Evolutionary conservation across 495 filamentous ascomycete genomes (phyloP), one percentile per base, ranked within the genome.

Genomic region (Neurospora pannonica): DNA sequence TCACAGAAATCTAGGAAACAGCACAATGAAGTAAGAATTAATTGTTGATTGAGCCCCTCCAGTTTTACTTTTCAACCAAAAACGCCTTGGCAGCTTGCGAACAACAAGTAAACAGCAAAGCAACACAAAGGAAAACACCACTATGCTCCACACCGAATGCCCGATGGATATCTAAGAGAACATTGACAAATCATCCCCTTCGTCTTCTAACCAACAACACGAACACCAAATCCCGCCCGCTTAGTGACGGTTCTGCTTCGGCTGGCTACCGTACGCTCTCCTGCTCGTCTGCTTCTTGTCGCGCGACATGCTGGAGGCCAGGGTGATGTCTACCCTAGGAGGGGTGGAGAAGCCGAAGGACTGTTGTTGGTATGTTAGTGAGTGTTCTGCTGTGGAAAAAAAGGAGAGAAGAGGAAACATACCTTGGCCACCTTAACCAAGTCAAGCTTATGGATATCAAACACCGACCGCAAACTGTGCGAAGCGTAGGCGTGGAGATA

Each of bases 401-500:
- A 4, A n/a, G 24, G 3, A 9, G 11, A 9, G 15, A 24, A 11
- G 13, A 19, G 15, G 10, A 38, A 3, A 34, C 79, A 43, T 72
- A 80, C 78, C 78, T 95, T 97, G 70, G 96, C 94, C 19, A 99
- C 92, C 85, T 97, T 97, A 75, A 92, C 88, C 40, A 98, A 87
- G 82, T 99, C 96, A 10, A 99, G 87, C 82, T 97, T 96, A 79
- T 98, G 86, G 37, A 99, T 90, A 80, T 99, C 94, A 79, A 97
- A 99, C 40, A 97, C 92, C 15, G 93, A 92, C 39, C 95, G 90
- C 70, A 98, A 87, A 73, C 90, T 92, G 82, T 99, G 96, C 37
- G 92, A 94, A 21, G 95, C 94, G 75, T 99, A 99, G 0, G 96
- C 96, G 77, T 97, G 92, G 17, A 99, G 88, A 80, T 99, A 99